A percentile compares a stretch with the other conserved stretches of the same genome.
Conservation (phyloP, 2,329 filamentous ascomycete genomes). For the Colletotrichum tofieldiae region DNA sequence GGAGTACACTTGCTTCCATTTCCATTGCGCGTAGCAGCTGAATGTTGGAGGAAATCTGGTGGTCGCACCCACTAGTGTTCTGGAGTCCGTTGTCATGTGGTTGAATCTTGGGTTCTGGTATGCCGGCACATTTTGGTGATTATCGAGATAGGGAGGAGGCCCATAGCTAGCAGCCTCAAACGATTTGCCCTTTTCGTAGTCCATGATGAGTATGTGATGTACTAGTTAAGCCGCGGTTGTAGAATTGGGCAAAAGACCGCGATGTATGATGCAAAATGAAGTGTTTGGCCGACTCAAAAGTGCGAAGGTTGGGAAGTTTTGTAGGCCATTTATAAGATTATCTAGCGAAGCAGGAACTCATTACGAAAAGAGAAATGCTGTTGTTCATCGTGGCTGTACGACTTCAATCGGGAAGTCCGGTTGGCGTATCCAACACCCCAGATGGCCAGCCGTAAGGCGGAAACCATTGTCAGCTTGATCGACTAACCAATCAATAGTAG, state of each 20-base stretch:
- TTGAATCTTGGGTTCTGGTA: constrained; percentile 14
- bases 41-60: constrained; percentile 30
- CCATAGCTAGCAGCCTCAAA: neutral
- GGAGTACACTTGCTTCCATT: constrained; percentile 25
- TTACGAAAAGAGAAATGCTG: neutral
- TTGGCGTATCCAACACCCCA: no score
- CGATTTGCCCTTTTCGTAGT: neutral
- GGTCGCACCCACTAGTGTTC: constrained; percentile 10
- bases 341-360: neutral
- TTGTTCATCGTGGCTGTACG: neutral
- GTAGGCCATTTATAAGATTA: neutral
- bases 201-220: neutral
- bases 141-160: neutral
- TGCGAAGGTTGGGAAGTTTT: accelerated
- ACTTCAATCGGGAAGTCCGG: neutral
- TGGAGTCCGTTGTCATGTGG: neutral
- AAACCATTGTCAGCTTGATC: neutral
- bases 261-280: no score
- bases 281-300: neutral
- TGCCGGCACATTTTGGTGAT: neutral
- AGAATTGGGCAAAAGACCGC: no score
- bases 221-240: no score
- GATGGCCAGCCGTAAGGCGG: neutral
- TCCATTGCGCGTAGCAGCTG: constrained; percentile 36
- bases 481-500: neutral